Evolutionary conservation across 768 basidiomycete species (phyloP).

Genomic region (Mycena kentingensis): DNA sequence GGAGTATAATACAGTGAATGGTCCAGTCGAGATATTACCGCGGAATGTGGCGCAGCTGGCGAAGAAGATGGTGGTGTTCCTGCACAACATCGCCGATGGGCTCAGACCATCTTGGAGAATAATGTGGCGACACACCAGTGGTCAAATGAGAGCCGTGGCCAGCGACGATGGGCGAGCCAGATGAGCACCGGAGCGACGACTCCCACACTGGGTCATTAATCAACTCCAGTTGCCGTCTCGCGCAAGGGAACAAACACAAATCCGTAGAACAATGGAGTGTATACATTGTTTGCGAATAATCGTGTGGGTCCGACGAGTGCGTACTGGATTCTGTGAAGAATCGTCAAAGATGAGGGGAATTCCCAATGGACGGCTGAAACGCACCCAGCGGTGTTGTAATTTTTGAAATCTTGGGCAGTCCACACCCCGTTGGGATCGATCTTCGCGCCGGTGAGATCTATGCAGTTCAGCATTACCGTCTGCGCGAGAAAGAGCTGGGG

Average conservation of each 20-base stretch:
- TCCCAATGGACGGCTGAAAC: too few species aligned
- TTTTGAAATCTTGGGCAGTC: slow-evolving; percentile 6
- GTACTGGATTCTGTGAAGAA: too few species aligned
- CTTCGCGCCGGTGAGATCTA: background rate
- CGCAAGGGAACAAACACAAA: background rate
- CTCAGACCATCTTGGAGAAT: background rate
- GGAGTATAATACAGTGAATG: background rate
- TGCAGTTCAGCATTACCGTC: background rate
- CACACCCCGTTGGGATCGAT: slow-evolving; percentile 10
- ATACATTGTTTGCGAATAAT: background rate
- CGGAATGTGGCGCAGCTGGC: too few species aligned
- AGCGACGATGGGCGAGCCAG: slow-evolving; percentile 1
- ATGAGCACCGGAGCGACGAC: background rate
- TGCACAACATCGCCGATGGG: background rate
- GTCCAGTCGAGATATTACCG: background rate
- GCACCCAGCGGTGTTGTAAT: slow-evolving; percentile 7
- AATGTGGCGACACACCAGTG: background rate
- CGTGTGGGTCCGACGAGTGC: background rate
- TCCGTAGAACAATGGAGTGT: slow-evolving; percentile 5
- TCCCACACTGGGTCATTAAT: background rate
- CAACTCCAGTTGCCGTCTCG: too few species aligned
- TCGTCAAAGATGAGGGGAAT: too few species aligned
- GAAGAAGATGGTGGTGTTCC: slow-evolving; percentile 6
- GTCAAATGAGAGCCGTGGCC: background rate
- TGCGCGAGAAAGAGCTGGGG: background rate